Evolutionary conservation across 208 protist species (phyloP).

Genomic region (Lotmaria passim): DNA sequence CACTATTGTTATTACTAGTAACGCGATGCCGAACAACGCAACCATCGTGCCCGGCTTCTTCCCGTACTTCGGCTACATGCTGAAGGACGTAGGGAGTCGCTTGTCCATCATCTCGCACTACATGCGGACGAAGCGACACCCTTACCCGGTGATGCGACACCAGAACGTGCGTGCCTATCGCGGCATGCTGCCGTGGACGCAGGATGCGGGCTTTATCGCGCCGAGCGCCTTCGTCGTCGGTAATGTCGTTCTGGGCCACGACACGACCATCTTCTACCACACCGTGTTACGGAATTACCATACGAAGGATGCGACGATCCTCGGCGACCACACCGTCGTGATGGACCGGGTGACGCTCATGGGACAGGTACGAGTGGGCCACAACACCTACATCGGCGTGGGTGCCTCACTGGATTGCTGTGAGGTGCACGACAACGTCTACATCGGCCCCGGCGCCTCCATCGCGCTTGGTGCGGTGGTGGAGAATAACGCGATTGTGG

Average conservation of each 20-base stretch:
- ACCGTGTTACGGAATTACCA: constrained; percentile 88
- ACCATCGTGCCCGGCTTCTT: constrained; percentile 64
- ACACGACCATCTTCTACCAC: constrained; percentile 89
- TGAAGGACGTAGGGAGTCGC: constrained; percentile 84
- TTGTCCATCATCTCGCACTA: constrained; percentile 74
- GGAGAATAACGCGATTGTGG: constrained; percentile 87
- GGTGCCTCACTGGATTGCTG: constrained; percentile 86
- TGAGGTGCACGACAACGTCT: constrained; percentile 82
- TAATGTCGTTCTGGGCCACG: constrained; percentile 84
- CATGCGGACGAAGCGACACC: constrained; percentile 63
- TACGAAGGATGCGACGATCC: constrained; percentile 51
- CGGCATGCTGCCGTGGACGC: constrained; percentile 84
- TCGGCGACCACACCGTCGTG: constrained; percentile 83
- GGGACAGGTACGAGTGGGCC: constrained; percentile 76
- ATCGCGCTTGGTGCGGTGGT: constrained; percentile 84
- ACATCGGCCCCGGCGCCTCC: constrained; percentile 81
- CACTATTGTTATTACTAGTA: background rate
- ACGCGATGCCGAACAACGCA: constrained; percentile 54
- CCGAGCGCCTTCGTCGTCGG: constrained; percentile 86
- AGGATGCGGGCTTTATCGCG: constrained; percentile 87
- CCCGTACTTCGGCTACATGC: constrained; percentile 84
- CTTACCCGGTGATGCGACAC: constrained; percentile 87
- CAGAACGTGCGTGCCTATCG: constrained; percentile 88
- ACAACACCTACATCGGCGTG: constrained; percentile 64
- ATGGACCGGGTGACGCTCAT: constrained; percentile 88